Evolutionary conservation across 306 rosid species (phyloP), one percentile per base, ranked within the genome.

Genomic region (Acacia melanoxylon): DNA sequence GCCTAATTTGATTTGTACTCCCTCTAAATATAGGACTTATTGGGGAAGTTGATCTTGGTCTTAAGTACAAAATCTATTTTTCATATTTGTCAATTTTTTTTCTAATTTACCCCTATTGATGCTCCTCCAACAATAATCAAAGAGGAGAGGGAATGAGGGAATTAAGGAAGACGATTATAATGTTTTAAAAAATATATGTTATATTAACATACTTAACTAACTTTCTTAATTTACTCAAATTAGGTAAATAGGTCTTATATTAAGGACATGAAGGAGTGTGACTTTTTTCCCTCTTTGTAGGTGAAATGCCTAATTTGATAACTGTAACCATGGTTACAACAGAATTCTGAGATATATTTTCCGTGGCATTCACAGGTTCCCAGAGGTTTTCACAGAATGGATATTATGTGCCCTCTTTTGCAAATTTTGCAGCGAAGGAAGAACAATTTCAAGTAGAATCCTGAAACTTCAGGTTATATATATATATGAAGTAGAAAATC

Each of bases 341-440:
- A 72, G 74, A 19, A n/a, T 62, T 16, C 70, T 48, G 49, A 78
- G 68, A n/a, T 24, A 76, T 44, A 14, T 58, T 16, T 25, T 41
- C 46, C 12, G 59, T 78, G 72, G 19, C 76, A 46, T 77, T 73
- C 48, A 65, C 89, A 95, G 99, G 94, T 84, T 83, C 89, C 94
- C 19, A 89, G 89, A 81, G 97, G 99, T 12, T 93, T 95, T 69
- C 96, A 91, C 87, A 91, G 98, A 76, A 89, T 89, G 96, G 98
- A 95, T 68, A 72, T 95, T 44, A 86, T 93, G 82, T 92, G 94
- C 86, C 98, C 95, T 51, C 88, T 95, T 10, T 81, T 95, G 85
- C 98, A 92, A 87, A 91, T 95, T 82, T 84, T 92, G 82, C 99
- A 93, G 90, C 87, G 88, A 66, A 89, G 85, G 72, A 84, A 81